Evolutionary conservation across 441 rosid species (phyloP).

Genomic region (Adansonia gregorii): DNA sequence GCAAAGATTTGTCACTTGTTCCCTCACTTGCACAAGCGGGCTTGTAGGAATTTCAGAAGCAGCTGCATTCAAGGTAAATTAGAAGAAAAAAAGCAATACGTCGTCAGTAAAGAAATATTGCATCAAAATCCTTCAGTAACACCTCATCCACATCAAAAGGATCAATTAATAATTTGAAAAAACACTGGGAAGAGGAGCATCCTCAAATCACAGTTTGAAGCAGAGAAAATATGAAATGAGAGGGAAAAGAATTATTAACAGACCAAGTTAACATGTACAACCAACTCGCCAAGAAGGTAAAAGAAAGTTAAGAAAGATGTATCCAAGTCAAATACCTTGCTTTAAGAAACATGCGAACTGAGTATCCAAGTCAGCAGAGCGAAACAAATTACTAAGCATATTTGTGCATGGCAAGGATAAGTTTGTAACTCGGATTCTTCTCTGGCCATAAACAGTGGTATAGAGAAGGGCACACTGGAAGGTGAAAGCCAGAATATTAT

Average conservation of each 20-base stretch:
- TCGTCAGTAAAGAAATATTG: not conserved
- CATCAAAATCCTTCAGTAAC: not conserved
- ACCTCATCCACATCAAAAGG: not conserved
- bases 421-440: conserved; percentile 92
- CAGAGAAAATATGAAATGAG: conserved; percentile 7
- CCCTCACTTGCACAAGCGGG: conserved; percentile 71
- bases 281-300: conserved; percentile 1
- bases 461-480: conserved; percentile 84
- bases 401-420: conserved; percentile 89
- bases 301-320: conserved; percentile 22
- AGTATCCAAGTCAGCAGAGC: conserved; percentile 90
- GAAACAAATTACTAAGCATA: conserved; percentile 85
- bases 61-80: conserved; percentile 50
- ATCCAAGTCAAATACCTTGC: conserved; percentile 62
- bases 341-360: conserved; percentile 94
- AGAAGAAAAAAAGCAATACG: not conserved
- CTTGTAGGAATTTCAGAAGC: conserved; percentile 75
- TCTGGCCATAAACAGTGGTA: conserved; percentile 89
- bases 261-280: not conserved
- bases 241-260: conserved; percentile 2
- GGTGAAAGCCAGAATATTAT: conserved; percentile 31
- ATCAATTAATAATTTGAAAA: not conserved
- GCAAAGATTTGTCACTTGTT: conserved; percentile 77
- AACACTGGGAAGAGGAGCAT: not conserved
- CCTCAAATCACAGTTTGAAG: conserved; percentile 18